Conservation (phyloP, 1,139 yeast species). For the Pichia sp. region DNA sequence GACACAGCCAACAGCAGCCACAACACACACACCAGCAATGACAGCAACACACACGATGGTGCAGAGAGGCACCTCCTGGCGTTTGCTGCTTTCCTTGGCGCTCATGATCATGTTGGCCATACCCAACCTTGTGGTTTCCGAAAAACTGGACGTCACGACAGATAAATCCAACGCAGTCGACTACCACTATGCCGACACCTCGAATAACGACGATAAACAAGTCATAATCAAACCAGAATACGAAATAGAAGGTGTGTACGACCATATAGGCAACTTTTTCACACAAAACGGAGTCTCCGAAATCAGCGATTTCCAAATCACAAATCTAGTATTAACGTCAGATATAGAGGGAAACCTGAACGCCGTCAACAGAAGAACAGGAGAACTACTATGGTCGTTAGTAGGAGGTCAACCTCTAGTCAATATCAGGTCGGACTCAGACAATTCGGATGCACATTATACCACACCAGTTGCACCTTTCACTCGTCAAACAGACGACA, state of each 20-base stretch:
- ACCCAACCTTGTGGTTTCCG: not conserved
- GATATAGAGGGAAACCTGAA: conserved; percentile 90
- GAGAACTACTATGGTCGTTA: conserved; percentile 77
- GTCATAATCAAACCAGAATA: conserved; percentile 8
- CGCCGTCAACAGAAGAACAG: conserved; percentile 76
- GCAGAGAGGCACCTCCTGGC: not conserved
- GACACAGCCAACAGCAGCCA: not conserved
- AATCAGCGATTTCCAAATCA: conserved; percentile 51
- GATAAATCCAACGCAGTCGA: not conserved
- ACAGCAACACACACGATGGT: not conserved
- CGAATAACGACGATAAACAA: not conserved
- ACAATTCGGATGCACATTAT: conserved; percentile 12
- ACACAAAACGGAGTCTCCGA: conserved; percentile 9
- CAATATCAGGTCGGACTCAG: conserved; percentile 21
- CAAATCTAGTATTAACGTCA: conserved; percentile 65
- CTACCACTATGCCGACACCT: no score
- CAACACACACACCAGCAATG: not conserved
- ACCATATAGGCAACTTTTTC: conserved; percentile 8
- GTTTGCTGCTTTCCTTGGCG: not conserved
- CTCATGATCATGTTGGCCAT: not conserved
- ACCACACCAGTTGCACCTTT: conserved; percentile 16
- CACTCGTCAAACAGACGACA: not conserved
- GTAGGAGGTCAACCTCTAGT: conserved; percentile 53
- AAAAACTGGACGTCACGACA: not conserved
- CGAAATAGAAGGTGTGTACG: not conserved